Evolutionary conservation across 2,329 filamentous ascomycete genomes (phyloP), one percentile per base, ranked within the genome.

Genomic region (Trichoderma semiorbis): DNA sequence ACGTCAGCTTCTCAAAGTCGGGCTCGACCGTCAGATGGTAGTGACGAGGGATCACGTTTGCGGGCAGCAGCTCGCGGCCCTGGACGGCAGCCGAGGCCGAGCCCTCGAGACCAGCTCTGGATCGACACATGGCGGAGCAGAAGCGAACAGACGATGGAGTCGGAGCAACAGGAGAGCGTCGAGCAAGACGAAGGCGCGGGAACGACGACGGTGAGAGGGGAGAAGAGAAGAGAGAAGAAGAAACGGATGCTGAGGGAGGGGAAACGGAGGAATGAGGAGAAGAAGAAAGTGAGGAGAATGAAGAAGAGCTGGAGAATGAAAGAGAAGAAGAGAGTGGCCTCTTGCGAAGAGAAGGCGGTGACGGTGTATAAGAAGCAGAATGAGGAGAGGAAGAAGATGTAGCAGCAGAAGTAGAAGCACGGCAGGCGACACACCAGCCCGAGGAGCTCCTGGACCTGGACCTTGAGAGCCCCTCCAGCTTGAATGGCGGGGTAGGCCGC

Each of bases 11-110:
- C 77, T 92, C 88, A 77, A 98, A 93, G 84, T 98, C 90, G 69
- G 95, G 94, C 84, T 98, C 96, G 74, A 98, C 87, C 1, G 93
- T 96, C 77, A 98, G 84, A 81, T 97, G 90, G 83, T 98, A 98
- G 84, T 98, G 94, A 50, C 87, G 84, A n/a, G 95, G 95, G 81
- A 95, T 92, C 78, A 98, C 94, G 79, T 98, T 97, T 83, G 91
- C 90, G 67, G 95, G 96, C 77, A 98, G 87, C 75, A 98, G 91
- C 85, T 97, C 92, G 77, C 95, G 91, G 50, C 75, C 77, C 21
- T 78, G 83, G 60, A 69, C 39, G 32, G 60, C 69, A 24, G 71
- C 63, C 24, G 75, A 53, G 66, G 73, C 71, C 12, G 63, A 26
- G 18, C 72, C 73, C 63, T 73, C 72, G 21, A 63, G 28, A n/a